These are phyloP conservation scores for Paraglomus occultum DNA, from an alignment of 192 early-diverging fungal genomes.

Conservation along the genomic window DNA sequence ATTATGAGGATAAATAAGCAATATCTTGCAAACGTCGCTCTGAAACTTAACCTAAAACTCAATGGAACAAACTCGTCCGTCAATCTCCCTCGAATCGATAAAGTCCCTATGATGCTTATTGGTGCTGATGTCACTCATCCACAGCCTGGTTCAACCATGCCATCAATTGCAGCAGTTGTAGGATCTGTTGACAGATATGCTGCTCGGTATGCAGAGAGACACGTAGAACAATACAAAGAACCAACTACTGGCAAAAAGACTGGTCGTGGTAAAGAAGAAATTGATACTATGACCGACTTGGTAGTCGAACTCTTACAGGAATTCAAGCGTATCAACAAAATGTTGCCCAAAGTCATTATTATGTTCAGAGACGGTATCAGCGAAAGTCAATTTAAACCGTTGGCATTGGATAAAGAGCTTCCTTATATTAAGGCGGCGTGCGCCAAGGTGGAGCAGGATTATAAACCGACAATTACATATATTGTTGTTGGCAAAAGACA, in stretches of 20 bases:
- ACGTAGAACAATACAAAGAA: slow-evolving; percentile 11
- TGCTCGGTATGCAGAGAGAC: slow-evolving; percentile 56
- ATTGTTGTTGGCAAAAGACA: slow-evolving; percentile 82
- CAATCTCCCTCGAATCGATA: slow-evolving; percentile 54
- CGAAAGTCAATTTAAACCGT: slow-evolving; percentile 53
- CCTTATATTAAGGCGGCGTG: slow-evolving; percentile 57
- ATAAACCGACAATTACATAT: slow-evolving; percentile 78
- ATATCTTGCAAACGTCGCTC: slow-evolving; percentile 83
- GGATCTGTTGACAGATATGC: slow-evolving; percentile 68
- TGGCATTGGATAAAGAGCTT: slow-evolving; percentile 70
- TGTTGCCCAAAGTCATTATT: slow-evolving; percentile 63
- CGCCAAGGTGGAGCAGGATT: slow-evolving; percentile 56
- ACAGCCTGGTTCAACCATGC: slow-evolving; percentile 42
- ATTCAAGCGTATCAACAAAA: slow-evolving; percentile 60
- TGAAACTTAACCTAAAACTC: slow-evolving; percentile 86
- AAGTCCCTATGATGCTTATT: slow-evolving; percentile 67
- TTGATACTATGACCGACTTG: slow-evolving; percentile 63
- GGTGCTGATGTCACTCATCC: slow-evolving; percentile 87
- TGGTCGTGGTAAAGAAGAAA: slow-evolving; percentile 65
- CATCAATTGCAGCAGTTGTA: slow-evolving; percentile 75
- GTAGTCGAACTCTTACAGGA: slow-evolving; percentile 64
- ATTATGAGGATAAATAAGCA: slow-evolving; percentile 50
- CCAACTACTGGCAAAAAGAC: slow-evolving; percentile 62
- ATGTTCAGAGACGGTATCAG: slow-evolving; percentile 78
- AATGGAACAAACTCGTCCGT: slow-evolving; percentile 65